Evolutionary conservation across 2,329 filamentous ascomycete species (phyloP), one percentile per base, ranked within the genome.

Genomic region (Pseudocercospora fijiensis): DNA sequence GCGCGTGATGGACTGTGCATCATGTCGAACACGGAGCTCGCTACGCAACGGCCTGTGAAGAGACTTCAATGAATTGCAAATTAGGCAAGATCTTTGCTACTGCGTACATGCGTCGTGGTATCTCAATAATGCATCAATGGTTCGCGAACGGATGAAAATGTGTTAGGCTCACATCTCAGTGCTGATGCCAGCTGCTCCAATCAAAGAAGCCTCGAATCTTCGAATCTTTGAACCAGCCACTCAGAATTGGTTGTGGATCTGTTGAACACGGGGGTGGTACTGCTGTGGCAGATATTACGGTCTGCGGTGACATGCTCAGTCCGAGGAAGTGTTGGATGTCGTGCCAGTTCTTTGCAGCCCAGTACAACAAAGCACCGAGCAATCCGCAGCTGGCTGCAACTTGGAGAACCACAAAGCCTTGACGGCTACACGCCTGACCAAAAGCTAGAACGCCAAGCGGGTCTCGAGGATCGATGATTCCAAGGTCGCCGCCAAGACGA

Each of bases 391-490:
- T 87, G 13, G 91, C 90, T 22, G 93, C 77, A 5, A 96, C 80
- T 74, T 93, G 90, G 41, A 96, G 79, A 0, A 90, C 84, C 53
- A 89, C 76, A 80, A 88, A 88, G 0, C 90, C 85, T 52, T 83
- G 84, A 51, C 83, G 82, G 69, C 84, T 87, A 43, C 96, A 69
- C 0, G 60, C 57, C 52, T 76, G 75, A 2, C 86, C 85, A 67
- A 92, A 84, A 65, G 88, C 83, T 58, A 96, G 82, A 37, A 96
- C 76, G 0, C 92, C 92, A 0, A 96, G 81, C 0, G 93, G 93
- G 75, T 97, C 93, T 64, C 90, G 84, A 33, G 86, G 83, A 69
- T 82, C 81, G 55, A 83, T 69, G 20, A 77, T 58, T 57, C 69
- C 62, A 64, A 76, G 74, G 63, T 65, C 74, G 72, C 70, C 79